These are phyloP conservation scores for Amaranthus hypochondriacus DNA, from an alignment of 148 eudicot genomes.

Conservation along the genomic window DNA sequence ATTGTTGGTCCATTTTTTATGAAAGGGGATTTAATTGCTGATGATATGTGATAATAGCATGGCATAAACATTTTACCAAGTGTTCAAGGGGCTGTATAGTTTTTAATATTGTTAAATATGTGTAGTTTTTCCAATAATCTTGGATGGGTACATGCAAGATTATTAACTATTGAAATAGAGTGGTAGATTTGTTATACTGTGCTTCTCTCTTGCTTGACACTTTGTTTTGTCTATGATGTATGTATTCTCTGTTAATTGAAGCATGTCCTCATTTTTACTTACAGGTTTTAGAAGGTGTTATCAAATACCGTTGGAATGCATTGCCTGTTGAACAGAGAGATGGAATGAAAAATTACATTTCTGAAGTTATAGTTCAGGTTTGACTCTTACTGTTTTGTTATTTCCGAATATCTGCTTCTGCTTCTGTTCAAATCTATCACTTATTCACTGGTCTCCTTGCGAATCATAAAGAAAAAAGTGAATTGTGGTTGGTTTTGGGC, in stretches of 20 bases:
- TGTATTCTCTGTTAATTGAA: not conserved
- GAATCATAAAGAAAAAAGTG: no score
- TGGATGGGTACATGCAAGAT: not conserved
- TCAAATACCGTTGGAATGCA: constrained; percentile 97
- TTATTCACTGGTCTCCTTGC: no score
- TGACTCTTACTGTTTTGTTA: not conserved
- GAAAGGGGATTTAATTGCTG: no score
- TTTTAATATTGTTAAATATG: not conserved
- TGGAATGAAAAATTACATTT: constrained; percentile 96
- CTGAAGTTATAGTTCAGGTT: constrained; percentile 96
- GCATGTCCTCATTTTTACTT: not conserved
- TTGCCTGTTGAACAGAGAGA: constrained; percentile 89
- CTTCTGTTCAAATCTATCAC: no score
- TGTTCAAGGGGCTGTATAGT: not conserved
- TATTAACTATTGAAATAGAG: not conserved
- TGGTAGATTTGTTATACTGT: not conserved
- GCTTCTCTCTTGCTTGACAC: not conserved
- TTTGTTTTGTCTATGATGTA: not conserved
- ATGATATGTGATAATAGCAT: not conserved
- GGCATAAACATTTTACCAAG: not conserved
- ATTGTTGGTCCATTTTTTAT: no score
- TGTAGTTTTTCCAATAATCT: not conserved
- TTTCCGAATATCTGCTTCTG: not conserved
- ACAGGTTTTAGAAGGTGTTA: constrained; percentile 94
- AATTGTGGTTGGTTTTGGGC: no score